A percentile compares a stretch with the other conserved stretches of the same genome.
These are phyloP conservation scores for Mrakia hoshinonis DNA, from an alignment of 768 basidiomycete species.

Conservation along the genomic window DNA sequence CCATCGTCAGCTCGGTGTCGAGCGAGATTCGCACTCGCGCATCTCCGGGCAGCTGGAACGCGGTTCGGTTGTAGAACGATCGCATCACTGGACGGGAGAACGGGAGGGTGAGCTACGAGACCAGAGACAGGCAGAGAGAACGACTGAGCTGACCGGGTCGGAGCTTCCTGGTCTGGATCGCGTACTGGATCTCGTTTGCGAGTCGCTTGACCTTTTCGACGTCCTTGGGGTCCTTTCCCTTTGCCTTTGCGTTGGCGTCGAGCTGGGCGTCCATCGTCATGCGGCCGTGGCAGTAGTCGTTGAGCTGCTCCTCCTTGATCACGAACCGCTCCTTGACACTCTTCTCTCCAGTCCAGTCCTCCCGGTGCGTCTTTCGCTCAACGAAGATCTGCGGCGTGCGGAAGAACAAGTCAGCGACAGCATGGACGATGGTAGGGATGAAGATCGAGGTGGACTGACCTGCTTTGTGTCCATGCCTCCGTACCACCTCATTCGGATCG, in stretches of 20 bases:
- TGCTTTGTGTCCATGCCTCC: conserved; percentile 75
- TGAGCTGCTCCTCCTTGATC: conserved; percentile 83
- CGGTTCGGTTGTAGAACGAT: conserved; percentile 96
- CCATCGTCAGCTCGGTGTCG: conserved; percentile 88
- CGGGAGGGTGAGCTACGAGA: background rate
- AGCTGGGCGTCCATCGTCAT: conserved; percentile 91
- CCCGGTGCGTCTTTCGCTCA: conserved; percentile 59
- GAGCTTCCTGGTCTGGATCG: conserved; percentile 69
- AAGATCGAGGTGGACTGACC: conserved; percentile 44
- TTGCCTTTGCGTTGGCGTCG: conserved; percentile 62
- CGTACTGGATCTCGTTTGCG: conserved; percentile 94
- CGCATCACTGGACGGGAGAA: conserved; percentile 64
- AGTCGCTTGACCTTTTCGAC: conserved; percentile 91
- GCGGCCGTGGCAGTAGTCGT: conserved; percentile 78
- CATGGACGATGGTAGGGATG: background rate
- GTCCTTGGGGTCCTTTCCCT: conserved; percentile 86
- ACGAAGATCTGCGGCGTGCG: conserved; percentile 40
- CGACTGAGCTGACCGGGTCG: conserved; percentile 56
- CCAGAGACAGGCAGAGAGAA: background rate
- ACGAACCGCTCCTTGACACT: conserved; percentile 87
- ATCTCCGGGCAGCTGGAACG: conserved; percentile 96
- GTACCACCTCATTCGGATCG: conserved; percentile 93
- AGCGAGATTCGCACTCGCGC: conserved; percentile 97
- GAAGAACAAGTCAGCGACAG: background rate
- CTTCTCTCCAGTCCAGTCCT: conserved; percentile 99